Conservation (phyloP, 2,329 filamentous ascomycete species). For the Neofusicoccum sp. region DNA sequence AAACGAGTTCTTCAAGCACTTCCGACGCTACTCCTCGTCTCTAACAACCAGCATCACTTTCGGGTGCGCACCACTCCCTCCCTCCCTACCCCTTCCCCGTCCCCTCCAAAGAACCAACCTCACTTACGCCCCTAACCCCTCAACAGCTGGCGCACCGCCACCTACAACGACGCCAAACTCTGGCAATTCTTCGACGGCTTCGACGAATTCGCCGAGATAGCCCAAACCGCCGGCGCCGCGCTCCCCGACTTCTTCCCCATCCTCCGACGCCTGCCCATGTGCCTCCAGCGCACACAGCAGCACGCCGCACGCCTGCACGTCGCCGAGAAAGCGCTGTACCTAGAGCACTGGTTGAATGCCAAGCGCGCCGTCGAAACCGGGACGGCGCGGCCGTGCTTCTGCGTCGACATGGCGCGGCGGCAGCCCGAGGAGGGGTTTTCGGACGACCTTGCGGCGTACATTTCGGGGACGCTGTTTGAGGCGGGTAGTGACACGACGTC, state of each 20-base stretch:
- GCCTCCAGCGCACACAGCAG: slow-evolving; percentile 37
- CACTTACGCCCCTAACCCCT: too few species aligned
- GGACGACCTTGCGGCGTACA: slow-evolving; percentile 30
- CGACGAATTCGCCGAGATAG: slow-evolving; percentile 47
- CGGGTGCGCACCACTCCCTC: slow-evolving; percentile 38
- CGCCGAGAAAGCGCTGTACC: slow-evolving; percentile 42
- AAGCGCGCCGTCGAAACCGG: slow-evolving; percentile 25
- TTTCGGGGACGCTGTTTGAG: slow-evolving; percentile 32
- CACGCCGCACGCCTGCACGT: slow-evolving; percentile 48
- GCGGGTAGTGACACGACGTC: slow-evolving; percentile 36
- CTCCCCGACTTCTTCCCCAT: slow-evolving; percentile 52
- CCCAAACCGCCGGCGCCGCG: slow-evolving; percentile 45
- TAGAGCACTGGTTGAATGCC: slow-evolving; percentile 29
- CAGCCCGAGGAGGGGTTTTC: slow-evolving; percentile 27
- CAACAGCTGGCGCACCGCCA: slow-evolving; percentile 37
- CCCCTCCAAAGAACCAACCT: neutral
- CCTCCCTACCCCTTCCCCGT: neutral
- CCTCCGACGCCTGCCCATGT: slow-evolving; percentile 42
- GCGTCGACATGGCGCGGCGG: slow-evolving; percentile 27
- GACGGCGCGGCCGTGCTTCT: slow-evolving; percentile 29
- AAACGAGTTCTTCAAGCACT: slow-evolving; percentile 45
- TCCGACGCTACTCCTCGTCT: slow-evolving; percentile 53
- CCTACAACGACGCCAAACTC: slow-evolving; percentile 46
- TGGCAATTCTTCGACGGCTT: slow-evolving; percentile 49
- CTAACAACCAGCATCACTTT: slow-evolving; percentile 55